Percentiles rank a stretch among this genome's conserved stretches.
These are phyloP conservation scores for Chaetomidium leptoderma DNA, from an alignment of 495 filamentous ascomycete species.

Conservation along the genomic window DNA sequence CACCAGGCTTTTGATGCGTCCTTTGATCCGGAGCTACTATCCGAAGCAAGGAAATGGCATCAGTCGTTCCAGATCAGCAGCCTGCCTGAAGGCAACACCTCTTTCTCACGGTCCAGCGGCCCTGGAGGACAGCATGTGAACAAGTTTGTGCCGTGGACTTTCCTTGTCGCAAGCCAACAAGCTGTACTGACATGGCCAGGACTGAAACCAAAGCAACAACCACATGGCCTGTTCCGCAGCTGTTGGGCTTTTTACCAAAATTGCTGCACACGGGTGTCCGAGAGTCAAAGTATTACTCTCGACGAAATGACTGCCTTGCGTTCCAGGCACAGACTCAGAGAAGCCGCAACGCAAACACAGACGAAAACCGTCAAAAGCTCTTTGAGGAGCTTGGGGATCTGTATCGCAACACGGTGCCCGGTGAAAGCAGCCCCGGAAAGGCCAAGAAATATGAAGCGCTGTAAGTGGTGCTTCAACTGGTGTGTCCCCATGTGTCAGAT, in stretches of 20 bases:
- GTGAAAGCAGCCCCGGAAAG: conserved; percentile 36
- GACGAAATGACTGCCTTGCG: conserved; percentile 52
- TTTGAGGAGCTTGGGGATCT: conserved; percentile 55
- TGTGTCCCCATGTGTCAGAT: neutral
- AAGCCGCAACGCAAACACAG: conserved; percentile 44
- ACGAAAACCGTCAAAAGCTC: conserved; percentile 43
- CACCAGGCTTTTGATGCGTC: conserved; percentile 39
- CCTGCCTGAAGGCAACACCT: conserved; percentile 65
- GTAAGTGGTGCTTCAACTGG: conserved; percentile 24
- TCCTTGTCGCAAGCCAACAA: neutral
- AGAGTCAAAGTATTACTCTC: conserved; percentile 64
- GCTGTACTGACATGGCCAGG: conserved; percentile 42
- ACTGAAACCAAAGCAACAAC: conserved; percentile 89
- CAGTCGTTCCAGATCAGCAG: conserved; percentile 55
- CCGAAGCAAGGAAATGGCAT: conserved; percentile 73
- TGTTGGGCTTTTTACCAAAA: conserved; percentile 62
- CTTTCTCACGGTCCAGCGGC: conserved; percentile 82
- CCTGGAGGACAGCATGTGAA: conserved; percentile 96
- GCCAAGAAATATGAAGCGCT: conserved; percentile 39
- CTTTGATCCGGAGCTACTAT: conserved; percentile 56
- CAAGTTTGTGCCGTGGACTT: conserved; percentile 58
- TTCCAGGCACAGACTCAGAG: conserved; percentile 45
- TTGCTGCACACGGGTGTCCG: conserved; percentile 61
- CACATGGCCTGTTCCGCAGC: conserved; percentile 52
- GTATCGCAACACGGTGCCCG: conserved; percentile 49